Conservation (phyloP, 2,329 filamentous ascomycete species). For the Pyrenochaeta sp. region DNA sequence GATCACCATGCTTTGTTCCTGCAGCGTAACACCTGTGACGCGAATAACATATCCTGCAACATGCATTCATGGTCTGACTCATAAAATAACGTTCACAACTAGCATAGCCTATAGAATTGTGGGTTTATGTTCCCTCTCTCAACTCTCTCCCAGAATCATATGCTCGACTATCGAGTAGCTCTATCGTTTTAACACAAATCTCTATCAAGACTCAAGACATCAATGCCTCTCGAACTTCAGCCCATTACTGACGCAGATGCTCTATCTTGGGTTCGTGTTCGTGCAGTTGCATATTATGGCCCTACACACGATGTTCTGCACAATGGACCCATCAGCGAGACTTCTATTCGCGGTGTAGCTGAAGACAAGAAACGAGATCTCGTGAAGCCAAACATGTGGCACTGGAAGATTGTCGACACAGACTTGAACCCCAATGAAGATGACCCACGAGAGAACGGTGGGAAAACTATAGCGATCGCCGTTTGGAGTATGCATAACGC, state of each 20-base stretch:
- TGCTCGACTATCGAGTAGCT: no score
- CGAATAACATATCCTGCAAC: no score
- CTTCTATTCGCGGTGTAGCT: constrained; percentile 34
- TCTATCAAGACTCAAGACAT: background rate
- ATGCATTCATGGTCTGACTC: no score
- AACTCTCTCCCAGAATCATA: background rate
- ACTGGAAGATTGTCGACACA: constrained; percentile 45
- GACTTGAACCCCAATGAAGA: constrained; percentile 30
- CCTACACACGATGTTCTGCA: constrained; percentile 42
- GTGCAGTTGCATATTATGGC: constrained; percentile 38
- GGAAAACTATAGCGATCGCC: constrained; percentile 37
- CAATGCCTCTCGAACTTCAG: constrained; percentile 36
- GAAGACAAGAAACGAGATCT: constrained; percentile 33
- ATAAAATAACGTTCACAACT: background rate
- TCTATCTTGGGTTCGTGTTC: constrained; percentile 40
- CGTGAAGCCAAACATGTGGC: constrained; percentile 31
- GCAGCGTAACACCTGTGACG: background rate
- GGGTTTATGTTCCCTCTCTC: background rate
- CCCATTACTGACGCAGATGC: constrained; percentile 32
- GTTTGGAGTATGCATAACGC: constrained; percentile 37
- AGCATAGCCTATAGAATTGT: no score
- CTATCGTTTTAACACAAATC: no score
- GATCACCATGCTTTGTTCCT: background rate
- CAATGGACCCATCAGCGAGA: constrained; percentile 29
- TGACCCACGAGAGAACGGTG: constrained; percentile 32